Percentiles rank a stretch among this genome's conserved stretches.
Conservation (phyloP, 148 eudicot genomes). For the Persicaria tinctoria region DNA sequence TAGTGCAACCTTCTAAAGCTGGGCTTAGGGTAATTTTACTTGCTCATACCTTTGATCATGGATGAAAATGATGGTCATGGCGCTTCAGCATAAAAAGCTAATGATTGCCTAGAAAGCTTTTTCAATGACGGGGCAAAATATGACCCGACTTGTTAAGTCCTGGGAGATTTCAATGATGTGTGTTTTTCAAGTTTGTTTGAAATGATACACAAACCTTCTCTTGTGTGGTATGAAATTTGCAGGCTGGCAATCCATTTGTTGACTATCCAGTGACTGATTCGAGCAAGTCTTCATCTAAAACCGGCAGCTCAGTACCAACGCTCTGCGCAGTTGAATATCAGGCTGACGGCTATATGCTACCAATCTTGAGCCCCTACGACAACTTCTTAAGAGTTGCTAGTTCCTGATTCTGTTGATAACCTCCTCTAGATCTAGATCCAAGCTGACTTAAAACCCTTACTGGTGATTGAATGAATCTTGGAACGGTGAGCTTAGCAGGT, state of each 20-base stretch:
- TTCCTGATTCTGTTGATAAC: conserved; percentile 26
- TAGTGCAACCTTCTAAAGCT: not conserved
- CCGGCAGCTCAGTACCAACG: conserved; percentile 17
- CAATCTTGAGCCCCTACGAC: conserved; percentile 70
- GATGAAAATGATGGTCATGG: not conserved
- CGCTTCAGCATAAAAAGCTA: too few species aligned
- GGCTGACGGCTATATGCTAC: conserved; percentile 47
- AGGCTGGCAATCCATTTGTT: conserved; percentile 47
- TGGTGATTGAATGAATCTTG: not conserved
- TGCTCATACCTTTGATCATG: not conserved
- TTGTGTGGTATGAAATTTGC: conserved; percentile 17
- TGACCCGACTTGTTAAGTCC: not conserved
- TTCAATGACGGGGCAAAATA: not conserved
- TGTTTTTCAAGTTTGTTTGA: not conserved
- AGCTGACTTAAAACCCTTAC: not conserved
- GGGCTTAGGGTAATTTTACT: conserved; percentile 12
- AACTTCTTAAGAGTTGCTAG: conserved; percentile 78
- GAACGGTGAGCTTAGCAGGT: not conserved
- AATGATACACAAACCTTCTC: not conserved
- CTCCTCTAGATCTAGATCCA: not conserved
- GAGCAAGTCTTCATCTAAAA: conserved; percentile 13
- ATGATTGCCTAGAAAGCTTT: not conserved
- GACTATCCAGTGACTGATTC: conserved; percentile 20
- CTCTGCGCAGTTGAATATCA: conserved; percentile 38
- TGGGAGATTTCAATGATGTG: not conserved